Percentiles rank a stretch among this genome's conserved stretches.
Evolutionary conservation across 805 yeast species (phyloP).

Genomic region (Saccharomycopsis amapae): DNA sequence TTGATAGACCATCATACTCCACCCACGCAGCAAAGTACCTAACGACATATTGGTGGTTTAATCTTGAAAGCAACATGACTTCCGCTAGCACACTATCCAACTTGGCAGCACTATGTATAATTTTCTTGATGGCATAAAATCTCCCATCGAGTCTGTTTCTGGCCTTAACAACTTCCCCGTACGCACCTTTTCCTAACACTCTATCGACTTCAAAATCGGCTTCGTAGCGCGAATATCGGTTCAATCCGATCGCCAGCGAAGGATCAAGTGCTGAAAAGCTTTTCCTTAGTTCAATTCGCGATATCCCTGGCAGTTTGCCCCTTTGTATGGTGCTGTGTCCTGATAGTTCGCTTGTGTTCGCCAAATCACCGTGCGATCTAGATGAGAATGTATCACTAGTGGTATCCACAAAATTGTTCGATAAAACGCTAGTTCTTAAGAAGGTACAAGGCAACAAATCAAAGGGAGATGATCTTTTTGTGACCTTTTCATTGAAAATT

Average conservation of each 20-base stretch:
- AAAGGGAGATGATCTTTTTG: slow-evolving; percentile 73
- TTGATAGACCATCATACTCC: slow-evolving; percentile 45
- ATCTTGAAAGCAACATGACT: slow-evolving; percentile 82
- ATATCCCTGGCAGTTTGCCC: not conserved
- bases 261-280: not conserved
- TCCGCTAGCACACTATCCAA: slow-evolving; percentile 80
- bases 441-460: slow-evolving; percentile 82
- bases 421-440: slow-evolving; percentile 61
- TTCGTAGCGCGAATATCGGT: slow-evolving; percentile 60
- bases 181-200: slow-evolving; percentile 87
- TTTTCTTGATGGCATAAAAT: slow-evolving; percentile 89
- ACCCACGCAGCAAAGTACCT: slow-evolving; percentile 97
- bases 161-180: slow-evolving; percentile 97
- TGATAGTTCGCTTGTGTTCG: not conserved
- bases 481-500: slow-evolving; percentile 57
- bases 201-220: slow-evolving; percentile 95
- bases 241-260: slow-evolving; percentile 18
- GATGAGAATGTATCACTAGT: not conserved
- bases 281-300: not conserved
- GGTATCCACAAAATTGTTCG: slow-evolving; percentile 24
- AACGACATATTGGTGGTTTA: slow-evolving; percentile 93
- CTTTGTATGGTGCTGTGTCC: not conserved
- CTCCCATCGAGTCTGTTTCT: slow-evolving; percentile 90
- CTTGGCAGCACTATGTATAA: slow-evolving; percentile 73
- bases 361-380: not conserved